phyloP scores from a whole-genome alignment of 1,284 basidiomycete genomes.

The Pascua guehoae region DNA sequence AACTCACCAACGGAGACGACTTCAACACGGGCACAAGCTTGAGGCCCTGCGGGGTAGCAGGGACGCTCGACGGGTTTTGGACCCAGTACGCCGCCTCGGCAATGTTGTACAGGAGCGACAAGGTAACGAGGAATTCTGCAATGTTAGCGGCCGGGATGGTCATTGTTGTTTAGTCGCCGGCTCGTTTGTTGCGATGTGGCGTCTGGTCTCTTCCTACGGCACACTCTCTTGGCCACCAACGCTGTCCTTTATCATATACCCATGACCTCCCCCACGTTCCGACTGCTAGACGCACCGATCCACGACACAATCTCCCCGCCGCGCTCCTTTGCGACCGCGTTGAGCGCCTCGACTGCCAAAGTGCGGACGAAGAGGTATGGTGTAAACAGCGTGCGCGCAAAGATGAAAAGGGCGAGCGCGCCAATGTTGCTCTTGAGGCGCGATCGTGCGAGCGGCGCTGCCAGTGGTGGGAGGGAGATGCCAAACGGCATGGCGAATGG shows the following conservation, averaged over 20 bases:
- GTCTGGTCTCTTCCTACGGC: too few species aligned
- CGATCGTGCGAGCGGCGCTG: constrained; percentile 24
- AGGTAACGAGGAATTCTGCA: constrained; percentile 26
- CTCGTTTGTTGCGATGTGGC: too few species aligned
- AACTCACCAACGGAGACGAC: constrained; percentile 41
- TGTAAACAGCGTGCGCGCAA: constrained; percentile 29
- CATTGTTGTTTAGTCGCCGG: too few species aligned
- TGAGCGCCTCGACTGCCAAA: constrained; percentile 18
- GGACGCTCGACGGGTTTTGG: constrained; percentile 21
- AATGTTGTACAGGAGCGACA: constrained; percentile 29
- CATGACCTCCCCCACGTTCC: too few species aligned
- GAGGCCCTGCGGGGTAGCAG: constrained; percentile 25
- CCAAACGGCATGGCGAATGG: background rate
- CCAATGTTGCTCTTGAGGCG: constrained; percentile 41
- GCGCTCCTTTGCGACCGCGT: constrained; percentile 8
- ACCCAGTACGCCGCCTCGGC: constrained; percentile 31
- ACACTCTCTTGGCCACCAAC: too few species aligned
- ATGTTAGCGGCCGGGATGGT: too few species aligned
- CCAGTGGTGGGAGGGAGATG: constrained; percentile 18
- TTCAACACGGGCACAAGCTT: constrained; percentile 18
- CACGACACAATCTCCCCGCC: constrained; percentile 10
- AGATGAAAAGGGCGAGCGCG: constrained; percentile 25
- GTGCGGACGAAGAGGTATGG: constrained; percentile 32
- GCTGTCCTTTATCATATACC: too few species aligned
- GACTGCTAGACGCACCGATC: constrained; percentile 17